Percentiles rank a stretch among this genome's conserved stretches.
phyloP scores from a whole-genome alignment of 2,329 filamentous ascomycete genomes.

The Fusarium newnesense region DNA sequence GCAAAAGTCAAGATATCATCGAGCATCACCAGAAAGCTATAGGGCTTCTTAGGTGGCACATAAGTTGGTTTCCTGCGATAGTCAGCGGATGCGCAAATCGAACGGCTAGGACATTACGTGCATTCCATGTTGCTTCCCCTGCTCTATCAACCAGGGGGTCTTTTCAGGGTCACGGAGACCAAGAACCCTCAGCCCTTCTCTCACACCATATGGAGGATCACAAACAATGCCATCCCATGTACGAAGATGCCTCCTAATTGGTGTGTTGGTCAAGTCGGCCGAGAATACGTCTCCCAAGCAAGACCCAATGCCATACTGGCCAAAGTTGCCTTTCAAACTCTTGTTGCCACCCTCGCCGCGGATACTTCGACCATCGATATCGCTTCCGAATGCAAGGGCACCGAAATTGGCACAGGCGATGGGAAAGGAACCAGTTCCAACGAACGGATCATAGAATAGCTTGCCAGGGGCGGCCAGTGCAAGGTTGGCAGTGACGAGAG shows the following conservation, averaged over 20 bases:
- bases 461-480: constrained; percentile 84
- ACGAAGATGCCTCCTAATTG: constrained; percentile 66
- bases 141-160: constrained; percentile 68
- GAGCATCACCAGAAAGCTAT: constrained; percentile 90
- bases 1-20: constrained; percentile 90
- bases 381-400: constrained; percentile 83
- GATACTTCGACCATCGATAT: constrained; percentile 92
- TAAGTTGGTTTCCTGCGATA: constrained; percentile 66
- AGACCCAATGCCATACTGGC: constrained; percentile 78
- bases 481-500: constrained; percentile 91
- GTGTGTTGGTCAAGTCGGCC: constrained; percentile 88
- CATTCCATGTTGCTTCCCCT: constrained; percentile 76
- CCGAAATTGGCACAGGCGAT: constrained; percentile 92
- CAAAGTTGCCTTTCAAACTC: constrained; percentile 76
- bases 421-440: constrained; percentile 93
- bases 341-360: constrained; percentile 72
- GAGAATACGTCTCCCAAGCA: constrained; percentile 82
- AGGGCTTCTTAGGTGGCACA: constrained; percentile 89
- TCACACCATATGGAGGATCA: constrained; percentile 94
- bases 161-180: constrained; percentile 77
- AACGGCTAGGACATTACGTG: constrained; percentile 54
- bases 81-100: constrained; percentile 21
- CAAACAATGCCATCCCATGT: constrained; percentile 92
- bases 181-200: constrained; percentile 90
- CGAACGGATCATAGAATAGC: constrained; percentile 93